Evolutionary conservation across 805 yeast genomes (phyloP), one percentile per base, ranked within the genome.

Genomic region (Monosporozyma solicola): DNA sequence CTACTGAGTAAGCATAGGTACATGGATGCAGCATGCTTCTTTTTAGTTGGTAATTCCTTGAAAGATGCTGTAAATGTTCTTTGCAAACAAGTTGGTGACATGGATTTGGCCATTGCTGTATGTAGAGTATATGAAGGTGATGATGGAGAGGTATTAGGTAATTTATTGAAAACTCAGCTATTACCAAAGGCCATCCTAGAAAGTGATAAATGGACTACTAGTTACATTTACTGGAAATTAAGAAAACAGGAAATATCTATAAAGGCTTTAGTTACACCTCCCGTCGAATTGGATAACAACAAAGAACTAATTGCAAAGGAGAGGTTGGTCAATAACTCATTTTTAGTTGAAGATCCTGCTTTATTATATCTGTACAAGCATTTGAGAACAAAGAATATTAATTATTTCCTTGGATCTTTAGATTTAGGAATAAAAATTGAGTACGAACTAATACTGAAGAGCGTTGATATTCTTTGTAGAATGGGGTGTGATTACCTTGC

Each of bases 401-500:
- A 72, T 41, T 79, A 81, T 53, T 72, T 77, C 47, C 64, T 73
- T 53, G 85, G 83, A 1, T 74, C 83, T 0, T 51, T 72, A 27
- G 65, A 62, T 37, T 59, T 74, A 5, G 72, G 74, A 7, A 66
- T 80, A 9, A 69, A 58, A 10, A 51, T 62, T 4, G 97, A 92
- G 61, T 80, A 78, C 53, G 72, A 75, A 4, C 83, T 84, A 61
- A 76, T 90, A 15, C 61, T 79, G 11, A 79, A 82, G 56, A 84
- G 84, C 7, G 76, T 86, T 7, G 72, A 77, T 39, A 84, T 89
- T 55, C 87, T 89, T 61, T 75, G 80, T 15, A 74, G 95, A 53
- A 88, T 91, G 96, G 98, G 98, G 0, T 91, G 98, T 69, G 95
- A 91, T 61, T 79, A 82, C 55, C 66, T 92, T 44, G 82, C 90